These are phyloP conservation scores for Rhynchosporium secalis DNA, from an alignment of 2,329 filamentous ascomycete genomes.

Conservation along the genomic window DNA sequence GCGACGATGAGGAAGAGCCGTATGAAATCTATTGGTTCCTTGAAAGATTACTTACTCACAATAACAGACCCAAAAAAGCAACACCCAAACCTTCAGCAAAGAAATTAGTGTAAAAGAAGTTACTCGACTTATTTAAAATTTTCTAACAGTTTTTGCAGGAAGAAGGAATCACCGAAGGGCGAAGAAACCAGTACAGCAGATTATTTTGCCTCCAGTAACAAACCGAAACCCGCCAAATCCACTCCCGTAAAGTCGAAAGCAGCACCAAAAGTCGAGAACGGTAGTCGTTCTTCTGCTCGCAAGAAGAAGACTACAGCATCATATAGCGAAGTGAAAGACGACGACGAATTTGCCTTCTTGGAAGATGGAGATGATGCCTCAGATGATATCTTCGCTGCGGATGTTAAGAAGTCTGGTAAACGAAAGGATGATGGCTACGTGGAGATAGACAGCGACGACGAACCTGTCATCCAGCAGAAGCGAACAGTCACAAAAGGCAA, in stretches of 20 bases:
- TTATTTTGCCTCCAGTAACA: conserved; percentile 40
- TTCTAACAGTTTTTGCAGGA: conserved; percentile 24
- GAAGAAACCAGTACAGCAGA: conserved; percentile 40
- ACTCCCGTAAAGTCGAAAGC: conserved; percentile 31
- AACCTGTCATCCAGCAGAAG: conserved; percentile 61
- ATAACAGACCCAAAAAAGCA: conserved; percentile 48
- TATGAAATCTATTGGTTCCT: conserved; percentile 43
- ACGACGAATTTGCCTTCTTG: conserved; percentile 59
- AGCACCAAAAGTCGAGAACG: conserved; percentile 26
- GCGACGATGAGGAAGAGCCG: conserved; percentile 72
- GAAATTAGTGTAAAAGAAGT: conserved; percentile 52
- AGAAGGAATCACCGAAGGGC: conserved; percentile 37
- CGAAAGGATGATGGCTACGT: conserved; percentile 73
- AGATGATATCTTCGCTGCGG: conserved; percentile 83
- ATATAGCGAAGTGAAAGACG: conserved; percentile 40
- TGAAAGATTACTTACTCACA: conserved; percentile 27
- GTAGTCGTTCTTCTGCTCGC: conserved; percentile 34
- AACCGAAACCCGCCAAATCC: conserved; percentile 34
- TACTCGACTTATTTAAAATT: not conserved
- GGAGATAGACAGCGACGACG: conserved; percentile 69
- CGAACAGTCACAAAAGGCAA: conserved; percentile 41
- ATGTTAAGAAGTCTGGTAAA: conserved; percentile 64
- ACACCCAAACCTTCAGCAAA: conserved; percentile 54
- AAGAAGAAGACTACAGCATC: conserved; percentile 32
- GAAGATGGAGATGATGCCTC: conserved; percentile 73